phyloP scores from a whole-genome alignment of 495 filamentous ascomycete genomes.

The Parathielavia hyrcaniae region DNA sequence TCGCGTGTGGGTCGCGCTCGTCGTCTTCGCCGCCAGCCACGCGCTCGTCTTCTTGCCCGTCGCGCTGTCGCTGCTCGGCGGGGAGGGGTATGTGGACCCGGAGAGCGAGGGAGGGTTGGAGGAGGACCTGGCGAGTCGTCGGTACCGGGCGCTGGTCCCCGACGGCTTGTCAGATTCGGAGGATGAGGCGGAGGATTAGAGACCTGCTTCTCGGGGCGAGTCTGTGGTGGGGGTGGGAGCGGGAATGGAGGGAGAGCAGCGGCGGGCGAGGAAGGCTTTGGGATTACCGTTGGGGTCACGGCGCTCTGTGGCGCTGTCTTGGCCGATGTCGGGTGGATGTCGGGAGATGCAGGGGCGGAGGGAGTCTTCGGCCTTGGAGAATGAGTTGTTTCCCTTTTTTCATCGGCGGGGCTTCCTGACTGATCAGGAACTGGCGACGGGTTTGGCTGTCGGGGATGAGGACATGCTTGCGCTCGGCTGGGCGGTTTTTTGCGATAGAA shows the following conservation, averaged over 20 bases:
- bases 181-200: conserved; percentile 29
- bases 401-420: too few species aligned
- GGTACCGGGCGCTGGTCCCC: conserved; percentile 41
- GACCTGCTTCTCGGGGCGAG: neutral
- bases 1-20: conserved; percentile 86
- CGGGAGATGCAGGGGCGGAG: too few species aligned
- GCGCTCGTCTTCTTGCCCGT: conserved; percentile 90
- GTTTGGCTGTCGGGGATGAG: too few species aligned
- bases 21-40: conserved; percentile 81
- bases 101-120: conserved; percentile 79
- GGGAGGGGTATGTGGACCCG: conserved; percentile 79
- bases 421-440: too few species aligned
- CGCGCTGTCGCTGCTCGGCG: conserved; percentile 77
- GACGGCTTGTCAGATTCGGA: conserved; percentile 35
- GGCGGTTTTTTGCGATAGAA: too few species aligned
- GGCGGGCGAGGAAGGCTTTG: too few species aligned
- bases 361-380: too few species aligned
- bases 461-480: too few species aligned
- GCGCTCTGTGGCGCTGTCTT: too few species aligned
- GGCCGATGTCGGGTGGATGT: too few species aligned
- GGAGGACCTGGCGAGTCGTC: conserved; percentile 60
- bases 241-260: neutral
- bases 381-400: too few species aligned
- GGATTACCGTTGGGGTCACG: too few species aligned
- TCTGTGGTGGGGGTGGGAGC: neutral